Evolutionary conservation across 2,329 filamentous ascomycete genomes (phyloP).

Genomic region (Microdochium bolleyi): DNA sequence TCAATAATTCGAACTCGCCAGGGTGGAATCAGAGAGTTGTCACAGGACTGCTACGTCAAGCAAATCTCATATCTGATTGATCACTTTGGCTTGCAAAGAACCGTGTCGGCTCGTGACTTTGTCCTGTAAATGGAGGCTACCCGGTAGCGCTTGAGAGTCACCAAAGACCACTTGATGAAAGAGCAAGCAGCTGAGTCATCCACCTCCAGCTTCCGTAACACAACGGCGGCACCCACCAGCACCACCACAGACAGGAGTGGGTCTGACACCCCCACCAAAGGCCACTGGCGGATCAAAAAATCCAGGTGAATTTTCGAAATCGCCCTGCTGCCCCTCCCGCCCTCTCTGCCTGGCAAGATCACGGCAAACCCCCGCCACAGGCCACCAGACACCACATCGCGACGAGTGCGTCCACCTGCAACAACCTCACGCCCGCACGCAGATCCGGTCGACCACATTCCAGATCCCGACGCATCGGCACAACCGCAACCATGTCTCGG

Average conservation of each 20-base stretch:
- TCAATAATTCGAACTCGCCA: too few species aligned
- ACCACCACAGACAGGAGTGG: neutral
- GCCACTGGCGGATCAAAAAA: slow-evolving; percentile 1
- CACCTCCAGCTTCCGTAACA: neutral
- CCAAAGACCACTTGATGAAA: neutral
- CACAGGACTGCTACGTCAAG: too few species aligned
- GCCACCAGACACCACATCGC: neutral
- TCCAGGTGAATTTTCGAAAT: slow-evolving; percentile 4
- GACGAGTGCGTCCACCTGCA: slow-evolving; percentile 1
- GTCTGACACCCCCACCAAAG: slow-evolving; percentile 1
- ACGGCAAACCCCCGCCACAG: neutral
- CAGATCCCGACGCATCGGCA: slow-evolving; percentile 1
- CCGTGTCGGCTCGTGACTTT: too few species aligned
- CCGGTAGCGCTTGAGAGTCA: neutral
- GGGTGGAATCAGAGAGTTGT: too few species aligned
- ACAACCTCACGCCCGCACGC: slow-evolving; percentile 2
- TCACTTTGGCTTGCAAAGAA: too few species aligned
- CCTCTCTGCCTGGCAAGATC: slow-evolving; percentile 1
- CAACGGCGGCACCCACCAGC: too few species aligned
- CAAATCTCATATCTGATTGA: too few species aligned
- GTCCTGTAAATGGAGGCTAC: neutral
- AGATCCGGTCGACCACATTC: neutral
- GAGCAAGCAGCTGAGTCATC: neutral
- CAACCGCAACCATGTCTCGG: slow-evolving; percentile 67
- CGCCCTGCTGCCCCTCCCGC: slow-evolving; percentile 1